Base-by-base conservation (phyloP, 78 protist species). In the Dictyostelium capitatum region DNA sequence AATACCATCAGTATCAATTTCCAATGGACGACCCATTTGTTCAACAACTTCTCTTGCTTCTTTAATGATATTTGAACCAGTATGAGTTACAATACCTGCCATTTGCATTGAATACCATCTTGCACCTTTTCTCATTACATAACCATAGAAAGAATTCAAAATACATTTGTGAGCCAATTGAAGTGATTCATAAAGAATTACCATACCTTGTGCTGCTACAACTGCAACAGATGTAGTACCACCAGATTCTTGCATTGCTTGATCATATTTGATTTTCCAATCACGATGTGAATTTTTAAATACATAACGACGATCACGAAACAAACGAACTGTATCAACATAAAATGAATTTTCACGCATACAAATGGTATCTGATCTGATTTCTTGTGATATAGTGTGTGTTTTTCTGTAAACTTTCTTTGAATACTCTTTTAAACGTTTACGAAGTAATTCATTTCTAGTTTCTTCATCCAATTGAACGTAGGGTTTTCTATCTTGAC, bases 101-200 rank as follows among this genome's bases (percentile, higher is more conserved):
- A 99, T 99, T 89, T 98, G 99, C 99, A 99, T 99, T 32, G 98
- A 91, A 82, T 95, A 97, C 99, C 99, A 99, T 17, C 99, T 96
- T 0, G 99, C 95, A 28, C 99, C 99, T 2, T 64, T 67, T 17
- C 99, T 96, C 99, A 99, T 99, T 79, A 99, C 99, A 75, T 99
- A 99, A 67, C 99, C 99, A 90, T 99, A 99, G 97, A 99, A 99
- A 51, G 99, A 97, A 97, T 99, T 99, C 41, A 99, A 96, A 81
- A 97, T 97, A 91, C 99, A 99, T 96, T 99, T 99, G 96, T 99
- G 99, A 23, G 99, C 99, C n/a, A 99, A 96, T 96, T 99, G 99
- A 41, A 99, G 98, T n/a, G 99, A 99, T 47, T 99, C 99, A 79
- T 97, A 98, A 30, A 99, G 95, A 4, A 98, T 89, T 1, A 92